These are phyloP conservation scores for Penicillium psychrofluorescens DNA, from an alignment of 495 filamentous ascomycete species.

Conservation along the genomic window DNA sequence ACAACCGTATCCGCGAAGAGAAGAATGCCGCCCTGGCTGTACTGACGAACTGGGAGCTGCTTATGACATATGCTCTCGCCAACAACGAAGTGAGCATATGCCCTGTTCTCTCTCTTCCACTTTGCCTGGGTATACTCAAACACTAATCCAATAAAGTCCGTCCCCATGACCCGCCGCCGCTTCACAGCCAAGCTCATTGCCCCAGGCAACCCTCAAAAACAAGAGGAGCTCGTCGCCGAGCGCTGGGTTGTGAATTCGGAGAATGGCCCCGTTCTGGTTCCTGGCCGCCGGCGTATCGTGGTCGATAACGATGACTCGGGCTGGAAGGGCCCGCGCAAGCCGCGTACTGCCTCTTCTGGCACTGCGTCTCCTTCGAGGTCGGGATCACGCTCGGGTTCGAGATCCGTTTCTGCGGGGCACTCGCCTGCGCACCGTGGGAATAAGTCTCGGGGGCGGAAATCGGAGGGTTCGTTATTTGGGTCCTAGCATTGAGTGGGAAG, in stretches of 20 bases:
- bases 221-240: constrained; percentile 22
- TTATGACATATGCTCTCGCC: constrained; percentile 27
- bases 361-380: too few species aligned
- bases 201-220: constrained; percentile 18
- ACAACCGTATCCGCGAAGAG: constrained; percentile 24
- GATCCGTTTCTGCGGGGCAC: not conserved
- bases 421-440: too few species aligned
- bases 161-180: constrained; percentile 34
- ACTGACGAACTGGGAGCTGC: constrained; percentile 26
- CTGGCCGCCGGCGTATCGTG: constrained; percentile 5
- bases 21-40: constrained; percentile 30
- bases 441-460: too few species aligned
- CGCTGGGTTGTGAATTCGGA: constrained; percentile 8
- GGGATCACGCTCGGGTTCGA: not conserved
- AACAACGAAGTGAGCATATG: constrained; percentile 21
- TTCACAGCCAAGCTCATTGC: constrained; percentile 30
- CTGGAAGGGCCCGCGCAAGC: constrained; percentile 9
- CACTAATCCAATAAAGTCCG: constrained; percentile 15
- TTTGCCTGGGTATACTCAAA: not conserved
- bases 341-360: too few species aligned
- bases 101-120: not conserved
- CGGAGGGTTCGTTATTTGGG: too few species aligned
- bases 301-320: constrained; percentile 9
- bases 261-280: not conserved
- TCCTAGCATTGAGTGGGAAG: too few species aligned